phyloP scores from a whole-genome alignment of 2,329 filamentous ascomycete species.

The Penicillium griseofulvum region DNA sequence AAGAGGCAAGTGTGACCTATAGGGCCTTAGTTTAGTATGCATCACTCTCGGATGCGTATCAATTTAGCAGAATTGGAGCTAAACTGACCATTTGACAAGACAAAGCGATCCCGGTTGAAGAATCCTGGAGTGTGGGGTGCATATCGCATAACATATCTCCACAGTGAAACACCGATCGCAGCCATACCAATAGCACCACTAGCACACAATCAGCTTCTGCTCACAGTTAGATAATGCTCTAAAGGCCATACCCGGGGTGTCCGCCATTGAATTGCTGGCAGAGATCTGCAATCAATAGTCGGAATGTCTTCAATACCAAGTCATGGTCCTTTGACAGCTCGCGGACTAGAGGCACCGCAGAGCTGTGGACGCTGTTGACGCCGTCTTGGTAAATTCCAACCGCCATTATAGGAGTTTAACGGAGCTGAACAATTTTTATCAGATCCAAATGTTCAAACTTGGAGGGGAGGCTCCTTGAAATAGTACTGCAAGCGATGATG shows the following conservation, averaged over 20 bases:
- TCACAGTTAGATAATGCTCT: background rate
- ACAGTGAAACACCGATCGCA: conserved; percentile 45
- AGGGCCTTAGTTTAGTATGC: conserved; percentile 49
- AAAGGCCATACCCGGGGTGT: conserved; percentile 57
- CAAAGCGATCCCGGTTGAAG: conserved; percentile 47
- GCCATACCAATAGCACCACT: conserved; percentile 50
- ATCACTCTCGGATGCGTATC: background rate
- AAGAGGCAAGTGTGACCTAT: conserved; percentile 36
- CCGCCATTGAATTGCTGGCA: conserved; percentile 69
- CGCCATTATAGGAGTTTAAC: conserved; percentile 19
- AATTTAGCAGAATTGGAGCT: background rate
- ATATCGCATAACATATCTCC: conserved; percentile 46
- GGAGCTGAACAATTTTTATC: background rate
- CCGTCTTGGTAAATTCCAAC: background rate
- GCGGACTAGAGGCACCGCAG: conserved; percentile 20
- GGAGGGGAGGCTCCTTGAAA: background rate
- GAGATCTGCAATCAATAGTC: conserved; percentile 64
- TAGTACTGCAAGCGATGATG: conserved; percentile 1
- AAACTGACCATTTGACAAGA: conserved; percentile 44
- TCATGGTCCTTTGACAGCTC: conserved; percentile 39
- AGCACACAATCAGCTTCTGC: background rate
- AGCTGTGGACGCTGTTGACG: conserved; percentile 5
- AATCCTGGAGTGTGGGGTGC: conserved; percentile 39
- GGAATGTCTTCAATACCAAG: conserved; percentile 59
- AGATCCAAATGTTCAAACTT: background rate